A percentile compares a stretch with the other conserved stretches of the same genome.
Evolutionary conservation across 352 stramenopile species (phyloP).

Genomic region (Paralagenidium karlingii): DNA sequence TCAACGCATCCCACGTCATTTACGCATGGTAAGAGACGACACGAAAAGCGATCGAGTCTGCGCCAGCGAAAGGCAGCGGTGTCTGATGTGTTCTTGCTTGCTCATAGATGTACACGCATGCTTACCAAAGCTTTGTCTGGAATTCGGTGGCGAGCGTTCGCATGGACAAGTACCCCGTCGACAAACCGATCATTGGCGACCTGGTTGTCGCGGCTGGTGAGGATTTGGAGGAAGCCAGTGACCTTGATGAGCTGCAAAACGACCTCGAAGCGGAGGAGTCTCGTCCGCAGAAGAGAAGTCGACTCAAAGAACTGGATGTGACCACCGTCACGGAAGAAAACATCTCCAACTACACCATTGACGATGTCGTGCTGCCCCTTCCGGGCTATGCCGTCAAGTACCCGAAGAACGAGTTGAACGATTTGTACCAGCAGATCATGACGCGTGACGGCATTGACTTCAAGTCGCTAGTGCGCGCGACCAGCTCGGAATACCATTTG

Average conservation of each 20-base stretch:
- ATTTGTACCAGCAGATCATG: constrained; percentile 51
- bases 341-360: constrained; percentile 81
- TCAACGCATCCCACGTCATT: constrained; percentile 63
- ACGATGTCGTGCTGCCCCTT: constrained; percentile 94
- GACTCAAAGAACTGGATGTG: constrained; percentile 10
- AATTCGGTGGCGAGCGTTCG: constrained; percentile 88
- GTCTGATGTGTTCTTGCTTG: neutral
- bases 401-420: constrained; percentile 73
- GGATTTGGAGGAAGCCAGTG: constrained; percentile 14
- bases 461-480: constrained; percentile 34
- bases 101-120: constrained; percentile 74
- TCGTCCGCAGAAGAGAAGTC: constrained; percentile 22
- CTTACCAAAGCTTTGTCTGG: constrained; percentile 95
- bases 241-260: neutral
- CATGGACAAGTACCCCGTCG: constrained; percentile 54
- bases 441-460: constrained; percentile 55
- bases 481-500: constrained; percentile 85
- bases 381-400: constrained; percentile 86
- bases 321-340: constrained; percentile 84
- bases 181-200: constrained; percentile 80
- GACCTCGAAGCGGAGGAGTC: constrained; percentile 14
- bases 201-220: constrained; percentile 65
- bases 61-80: too few species aligned
- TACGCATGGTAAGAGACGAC: constrained; percentile 49
- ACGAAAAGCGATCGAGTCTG: neutral